Evolutionary conservation across 2,329 filamentous ascomycete genomes (phyloP), one percentile per base, ranked within the genome.

Genomic region (Talaromyces sp.): DNA sequence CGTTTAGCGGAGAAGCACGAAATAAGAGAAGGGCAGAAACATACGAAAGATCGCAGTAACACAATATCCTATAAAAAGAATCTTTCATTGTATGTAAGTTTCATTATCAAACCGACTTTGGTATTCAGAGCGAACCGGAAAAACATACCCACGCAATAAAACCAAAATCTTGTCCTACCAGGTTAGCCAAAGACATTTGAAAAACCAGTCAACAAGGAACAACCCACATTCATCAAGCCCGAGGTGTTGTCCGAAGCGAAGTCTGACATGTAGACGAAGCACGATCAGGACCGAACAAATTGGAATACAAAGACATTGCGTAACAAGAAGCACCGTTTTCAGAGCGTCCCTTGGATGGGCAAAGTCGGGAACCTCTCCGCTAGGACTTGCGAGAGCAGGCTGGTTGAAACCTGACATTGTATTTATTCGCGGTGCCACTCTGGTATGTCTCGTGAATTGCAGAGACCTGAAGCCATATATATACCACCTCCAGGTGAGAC

Each of bases 281-380:
- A 52, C 56, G 10, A 75, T 63, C 28, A 75, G 69, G 1, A 68
- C 17, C 10, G 68, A 65, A 17, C 69, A 64, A n/a, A 73, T 66
- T 1, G 67, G 66, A 41, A 75, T 69, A 58, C 70, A 74, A 11
- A 74, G 63, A 40, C 61, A 64, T 63, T 75, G 70, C 15, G 70
- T 73, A 28, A 72, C 66, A 2, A 73, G 55, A 58, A 70, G 73
- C 45, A 73, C 57, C 0, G 66, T 73, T 48, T 66, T 54, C 15
- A 72, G 56, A 17, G 62, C 63, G 65, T 71, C 69, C 13, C 60
- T 57, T 6, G 67, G 67, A 37, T 68, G 53, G 8, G 56, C 56
- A 35, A 66, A 64, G 53, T 65, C 58, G 13, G 64, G 56, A 21
- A 33, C 58, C 13, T 63, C 58, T 13, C 63, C 58, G 6, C 62